Evolutionary conservation across 768 basidiomycete species (phyloP).

Genomic region (Amanita fuliginea): DNA sequence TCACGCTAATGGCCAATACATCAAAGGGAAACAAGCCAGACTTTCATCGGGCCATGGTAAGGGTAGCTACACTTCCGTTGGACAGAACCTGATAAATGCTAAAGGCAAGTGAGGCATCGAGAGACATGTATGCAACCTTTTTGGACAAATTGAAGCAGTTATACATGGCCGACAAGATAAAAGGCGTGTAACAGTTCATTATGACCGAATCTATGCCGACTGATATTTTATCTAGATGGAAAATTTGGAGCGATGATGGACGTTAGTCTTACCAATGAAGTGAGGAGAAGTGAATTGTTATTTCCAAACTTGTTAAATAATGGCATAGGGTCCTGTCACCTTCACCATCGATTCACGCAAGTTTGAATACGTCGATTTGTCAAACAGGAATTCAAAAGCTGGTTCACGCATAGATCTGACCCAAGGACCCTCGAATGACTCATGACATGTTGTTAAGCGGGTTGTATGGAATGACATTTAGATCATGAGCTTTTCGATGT

Average conservation of each 20-base stretch:
- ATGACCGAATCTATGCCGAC: neutral
- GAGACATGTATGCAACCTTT: constrained; percentile 61
- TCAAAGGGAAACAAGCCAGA: constrained; percentile 85
- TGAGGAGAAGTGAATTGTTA: constrained; percentile 18
- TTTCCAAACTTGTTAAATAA: neutral
- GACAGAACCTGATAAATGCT: neutral
- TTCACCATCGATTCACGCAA: constrained; percentile 78
- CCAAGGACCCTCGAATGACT: neutral
- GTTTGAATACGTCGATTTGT: constrained; percentile 46
- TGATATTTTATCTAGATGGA: constrained; percentile 49
- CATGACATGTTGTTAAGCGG: neutral
- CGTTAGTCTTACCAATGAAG: constrained; percentile 81
- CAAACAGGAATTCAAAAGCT: constrained; percentile 5
- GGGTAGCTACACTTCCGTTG: constrained; percentile 10
- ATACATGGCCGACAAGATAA: constrained; percentile 68
- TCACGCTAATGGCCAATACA: constrained; percentile 82
- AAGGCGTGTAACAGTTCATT: constrained; percentile 45
- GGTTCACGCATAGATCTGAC: constrained; percentile 4
- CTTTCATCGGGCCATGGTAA: constrained; percentile 88
- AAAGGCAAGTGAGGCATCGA: constrained; percentile 59
- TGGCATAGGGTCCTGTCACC: constrained; percentile 66
- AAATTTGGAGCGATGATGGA: constrained; percentile 96
- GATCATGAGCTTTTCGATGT: constrained; percentile 59
- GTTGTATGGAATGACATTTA: constrained; percentile 13
- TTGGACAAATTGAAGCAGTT: constrained; percentile 51